These are phyloP conservation scores for Stemphylium vesicarium DNA, from an alignment of 2,329 filamentous ascomycete species.

Conservation along the genomic window DNA sequence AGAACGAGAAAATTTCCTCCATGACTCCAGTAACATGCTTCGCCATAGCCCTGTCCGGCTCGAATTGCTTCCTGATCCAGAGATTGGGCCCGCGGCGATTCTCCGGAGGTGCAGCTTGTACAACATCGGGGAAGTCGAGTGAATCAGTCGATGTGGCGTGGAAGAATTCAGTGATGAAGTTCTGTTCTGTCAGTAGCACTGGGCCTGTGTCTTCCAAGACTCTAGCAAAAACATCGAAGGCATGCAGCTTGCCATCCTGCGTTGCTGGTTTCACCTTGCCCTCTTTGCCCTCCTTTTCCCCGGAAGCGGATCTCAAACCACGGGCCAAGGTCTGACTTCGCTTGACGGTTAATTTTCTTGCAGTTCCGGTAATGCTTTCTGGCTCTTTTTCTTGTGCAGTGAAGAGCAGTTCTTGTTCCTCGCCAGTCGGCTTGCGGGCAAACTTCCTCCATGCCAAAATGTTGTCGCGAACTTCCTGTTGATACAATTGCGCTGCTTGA, in stretches of 20 bases:
- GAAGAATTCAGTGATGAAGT: constrained; percentile 97
- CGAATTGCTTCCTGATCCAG: constrained; percentile 76
- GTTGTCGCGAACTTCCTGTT: constrained; percentile 80
- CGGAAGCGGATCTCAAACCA: constrained; percentile 70
- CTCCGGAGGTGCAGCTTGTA: constrained; percentile 69
- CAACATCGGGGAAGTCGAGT: constrained; percentile 81
- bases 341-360: constrained; percentile 91
- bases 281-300: constrained; percentile 63
- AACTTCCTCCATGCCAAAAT: constrained; percentile 80
- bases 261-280: constrained; percentile 61
- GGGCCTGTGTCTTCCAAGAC: constrained; percentile 82
- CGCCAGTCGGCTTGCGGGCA: constrained; percentile 74
- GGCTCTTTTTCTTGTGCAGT: constrained; percentile 88
- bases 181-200: constrained; percentile 90
- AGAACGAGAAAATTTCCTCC: constrained; percentile 85
- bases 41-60: constrained; percentile 87
- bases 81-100: constrained; percentile 76
- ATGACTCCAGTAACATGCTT: constrained; percentile 83
- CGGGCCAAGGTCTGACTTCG: constrained; percentile 86
- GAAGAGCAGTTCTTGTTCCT: constrained; percentile 86
- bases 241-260: constrained; percentile 70
- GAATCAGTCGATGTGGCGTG: constrained; percentile 86
- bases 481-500: constrained; percentile 77
- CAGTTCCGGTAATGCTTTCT: constrained; percentile 69
- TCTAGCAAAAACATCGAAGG: constrained; percentile 81